phyloP scores from a whole-genome alignment of 1,139 yeast genomes.

The Taphrina deformans region DNA sequence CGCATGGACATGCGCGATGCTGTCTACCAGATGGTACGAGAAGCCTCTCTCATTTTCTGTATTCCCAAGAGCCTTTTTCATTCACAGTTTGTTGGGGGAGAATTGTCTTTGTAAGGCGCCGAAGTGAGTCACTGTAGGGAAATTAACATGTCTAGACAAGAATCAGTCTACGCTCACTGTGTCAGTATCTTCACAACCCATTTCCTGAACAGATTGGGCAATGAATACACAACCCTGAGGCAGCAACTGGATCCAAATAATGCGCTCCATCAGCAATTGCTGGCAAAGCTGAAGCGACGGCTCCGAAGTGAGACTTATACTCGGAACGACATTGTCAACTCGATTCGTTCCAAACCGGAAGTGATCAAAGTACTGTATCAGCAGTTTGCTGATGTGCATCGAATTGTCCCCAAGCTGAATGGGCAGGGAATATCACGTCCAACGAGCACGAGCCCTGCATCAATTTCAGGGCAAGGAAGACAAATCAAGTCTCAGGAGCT shows the following conservation, averaged over 20 bases:
- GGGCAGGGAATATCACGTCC: background rate
- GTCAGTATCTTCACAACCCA: slow-evolving; percentile 92
- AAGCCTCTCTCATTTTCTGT: slow-evolving; percentile 87
- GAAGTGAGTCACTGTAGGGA: background rate
- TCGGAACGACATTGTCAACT: slow-evolving; percentile 76
- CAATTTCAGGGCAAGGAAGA: background rate
- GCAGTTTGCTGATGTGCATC: slow-evolving; percentile 89
- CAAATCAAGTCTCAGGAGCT: background rate
- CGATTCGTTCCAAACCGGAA: slow-evolving; percentile 67
- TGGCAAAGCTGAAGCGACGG: slow-evolving; percentile 75
- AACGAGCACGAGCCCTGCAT: background rate
- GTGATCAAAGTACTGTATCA: slow-evolving; percentile 82
- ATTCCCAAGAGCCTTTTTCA: slow-evolving; percentile 86
- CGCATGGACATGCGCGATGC: slow-evolving; percentile 61
- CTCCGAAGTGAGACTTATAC: slow-evolving; percentile 92
- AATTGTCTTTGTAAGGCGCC: slow-evolving; percentile 63
- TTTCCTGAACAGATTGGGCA: slow-evolving; percentile 89
- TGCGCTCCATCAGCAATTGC: slow-evolving; percentile 51
- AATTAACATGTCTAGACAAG: slow-evolving; percentile 54
- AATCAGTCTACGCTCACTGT: slow-evolving; percentile 89
- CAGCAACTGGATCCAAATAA: slow-evolving; percentile 63
- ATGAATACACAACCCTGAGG: slow-evolving; percentile 75
- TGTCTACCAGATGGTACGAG: slow-evolving; percentile 87
- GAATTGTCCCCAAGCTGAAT: slow-evolving; percentile 57
- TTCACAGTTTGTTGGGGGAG: slow-evolving; percentile 68